Evolutionary conservation across 202 grass and related monocot genomes (phyloP), one percentile per base, ranked within the genome.

Genomic region (Bolboschoenoplectus hybrid): DNA sequence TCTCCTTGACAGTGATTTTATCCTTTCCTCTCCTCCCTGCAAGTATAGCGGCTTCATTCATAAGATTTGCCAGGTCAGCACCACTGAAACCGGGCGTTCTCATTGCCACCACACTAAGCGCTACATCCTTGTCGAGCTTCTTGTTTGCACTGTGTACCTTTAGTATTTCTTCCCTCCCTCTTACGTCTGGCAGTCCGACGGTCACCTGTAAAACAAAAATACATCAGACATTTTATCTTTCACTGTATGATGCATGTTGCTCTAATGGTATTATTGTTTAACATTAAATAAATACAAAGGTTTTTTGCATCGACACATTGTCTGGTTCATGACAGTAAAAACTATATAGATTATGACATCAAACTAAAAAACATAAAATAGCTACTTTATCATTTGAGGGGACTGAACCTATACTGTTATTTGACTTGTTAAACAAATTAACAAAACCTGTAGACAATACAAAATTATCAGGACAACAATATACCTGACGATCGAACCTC

Each of bases 31-130:
- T 89, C 32, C 95, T 91, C 44, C 93, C 95, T 53, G 93, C 91
- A 53, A 97, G 93, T 84, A 97, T 95, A 10, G 95, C 95, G 1
- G 91, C 95, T 90, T 97, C 95, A 19, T 97, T 97, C 91, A 97
- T 93, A 55, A 95, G 89, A 81, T 97, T 97, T 53, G 91, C 92
- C 40, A 95, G 89, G 89, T 95, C 92, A 8, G 88, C 93, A 32
- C 93, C 95, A 44, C 92, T 97, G 85, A 97, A 97, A 26, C 92
- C 92, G 0, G 95, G 88, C 3, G 91, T 93, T 78, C 95, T 91
- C 95, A 97, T 95, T 74, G 92, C 92, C 16, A 97, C 90, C 17
- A 95, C 85, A 62, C 52, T 4, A 1, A 97, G 87, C 1, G 89
- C 92, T 65, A 97, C 87, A 73, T 86, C 92, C 65, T 88, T 46